phyloP scores from a whole-genome alignment of 2,329 filamentous ascomycete genomes.

The Colletotrichum sp. region DNA sequence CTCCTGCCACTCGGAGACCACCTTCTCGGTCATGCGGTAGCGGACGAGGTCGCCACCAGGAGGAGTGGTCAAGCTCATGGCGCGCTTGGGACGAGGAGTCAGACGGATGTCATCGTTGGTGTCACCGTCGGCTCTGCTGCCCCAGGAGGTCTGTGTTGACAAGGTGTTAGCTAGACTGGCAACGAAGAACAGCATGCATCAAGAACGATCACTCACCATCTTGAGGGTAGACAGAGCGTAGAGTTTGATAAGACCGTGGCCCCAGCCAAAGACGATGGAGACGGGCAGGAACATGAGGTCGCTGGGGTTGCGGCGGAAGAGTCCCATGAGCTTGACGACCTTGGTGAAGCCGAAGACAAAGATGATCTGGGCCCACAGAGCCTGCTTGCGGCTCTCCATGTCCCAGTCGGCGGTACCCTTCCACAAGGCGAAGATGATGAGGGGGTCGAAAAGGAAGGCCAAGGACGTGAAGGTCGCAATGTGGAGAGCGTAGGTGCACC shows the following conservation, averaged over 20 bases:
- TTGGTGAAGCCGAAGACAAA: slow-evolving; percentile 88
- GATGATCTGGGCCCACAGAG: slow-evolving; percentile 66
- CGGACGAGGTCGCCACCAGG: slow-evolving; percentile 49
- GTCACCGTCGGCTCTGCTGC: slow-evolving; percentile 90
- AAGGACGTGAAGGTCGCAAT: slow-evolving; percentile 91
- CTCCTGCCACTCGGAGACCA: slow-evolving; percentile 17
- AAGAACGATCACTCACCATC: slow-evolving; percentile 66
- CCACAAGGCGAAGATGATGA: slow-evolving; percentile 73
- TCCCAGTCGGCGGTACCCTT: slow-evolving; percentile 70
- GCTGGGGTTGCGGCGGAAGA: slow-evolving; percentile 83
- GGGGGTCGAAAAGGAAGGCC: slow-evolving; percentile 78
- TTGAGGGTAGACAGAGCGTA: slow-evolving; percentile 84
- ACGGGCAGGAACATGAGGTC: slow-evolving; percentile 82
- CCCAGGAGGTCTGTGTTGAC: slow-evolving; percentile 86
- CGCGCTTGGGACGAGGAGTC: slow-evolving; percentile 50
- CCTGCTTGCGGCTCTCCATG: slow-evolving; percentile 53
- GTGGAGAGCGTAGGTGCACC: slow-evolving; percentile 93
- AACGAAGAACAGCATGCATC: background rate
- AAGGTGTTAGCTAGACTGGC: background rate
- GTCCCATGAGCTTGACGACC: slow-evolving; percentile 86
- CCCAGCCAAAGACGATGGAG: slow-evolving; percentile 91
- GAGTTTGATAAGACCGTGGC: slow-evolving; percentile 91
- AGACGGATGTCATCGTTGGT: slow-evolving; percentile 78
- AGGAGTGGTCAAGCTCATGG: slow-evolving; percentile 48
- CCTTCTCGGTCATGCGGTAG: slow-evolving; percentile 40